phyloP scores from a whole-genome alignment of 495 filamentous ascomycete genomes.

The Neurospora sp. region DNA sequence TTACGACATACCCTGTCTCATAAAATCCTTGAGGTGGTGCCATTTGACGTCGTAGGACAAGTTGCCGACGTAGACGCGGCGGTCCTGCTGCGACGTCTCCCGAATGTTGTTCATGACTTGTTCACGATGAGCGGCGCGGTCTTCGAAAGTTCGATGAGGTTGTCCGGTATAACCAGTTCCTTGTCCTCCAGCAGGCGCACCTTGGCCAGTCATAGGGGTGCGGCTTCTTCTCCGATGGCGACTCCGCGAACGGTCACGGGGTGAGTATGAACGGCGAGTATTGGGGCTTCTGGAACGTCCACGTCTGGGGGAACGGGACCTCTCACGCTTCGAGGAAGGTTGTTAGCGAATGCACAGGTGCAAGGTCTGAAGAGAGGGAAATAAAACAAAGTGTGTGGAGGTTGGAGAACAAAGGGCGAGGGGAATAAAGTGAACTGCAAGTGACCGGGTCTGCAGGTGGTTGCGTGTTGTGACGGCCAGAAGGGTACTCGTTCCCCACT shows the following conservation, averaged over 20 bases:
- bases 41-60: constrained; percentile 99
- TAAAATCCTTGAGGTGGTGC: constrained; percentile 99
- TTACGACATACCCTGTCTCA: constrained; percentile 85
- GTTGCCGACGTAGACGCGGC: constrained; percentile 98
- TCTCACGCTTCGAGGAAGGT: constrained; percentile 63
- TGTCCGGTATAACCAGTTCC: constrained; percentile 49
- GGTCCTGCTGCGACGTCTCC: constrained; percentile 94
- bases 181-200: constrained; percentile 54
- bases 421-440: background rate
- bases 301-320: constrained; percentile 86
- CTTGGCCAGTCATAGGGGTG: constrained; percentile 75
- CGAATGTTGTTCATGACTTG: constrained; percentile 90
- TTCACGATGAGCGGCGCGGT: constrained; percentile 76
- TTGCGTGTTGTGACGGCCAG: background rate
- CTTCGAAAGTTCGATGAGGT: constrained; percentile 67
- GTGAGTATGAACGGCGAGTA: constrained; percentile 79
- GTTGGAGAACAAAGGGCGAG: background rate
- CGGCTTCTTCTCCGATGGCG: constrained; percentile 58
- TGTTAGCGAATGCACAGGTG: constrained; percentile 28
- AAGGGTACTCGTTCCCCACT: background rate
- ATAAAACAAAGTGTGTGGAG: background rate
- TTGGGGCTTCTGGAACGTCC: constrained; percentile 50
- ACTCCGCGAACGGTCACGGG: constrained; percentile 85
- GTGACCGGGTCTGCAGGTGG: background rate
- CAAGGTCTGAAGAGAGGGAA: background rate